Base-by-base conservation (phyloP, 257 asterid species). In the Penstemon newberryi region DNA sequence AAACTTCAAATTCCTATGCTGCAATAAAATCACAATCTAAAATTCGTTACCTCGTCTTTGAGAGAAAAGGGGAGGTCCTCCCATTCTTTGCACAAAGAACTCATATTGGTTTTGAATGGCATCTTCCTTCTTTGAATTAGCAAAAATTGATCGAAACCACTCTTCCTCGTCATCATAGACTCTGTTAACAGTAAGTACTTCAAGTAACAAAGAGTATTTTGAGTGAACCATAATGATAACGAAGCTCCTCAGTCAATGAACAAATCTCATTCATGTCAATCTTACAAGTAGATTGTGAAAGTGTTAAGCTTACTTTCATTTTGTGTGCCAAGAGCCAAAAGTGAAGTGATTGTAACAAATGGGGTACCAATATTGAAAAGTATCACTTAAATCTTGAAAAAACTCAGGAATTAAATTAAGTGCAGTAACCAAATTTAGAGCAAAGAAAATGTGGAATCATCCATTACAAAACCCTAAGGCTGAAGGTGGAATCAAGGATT, bases 31-130 rank as follows among this genome's bases (percentile, higher is more conserved):
- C 19, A 6, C 13, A 3, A 56, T 56, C 10, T 42, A 56, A 69
- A 12, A 36, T 61, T 18, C 7, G 73, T 54, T 54, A 88, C 97
- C 99, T 90, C 83, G 90, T 78, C 99, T 84, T 82, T 88, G 92
- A 70, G 84, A 82, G 76, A 63, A 93, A 18, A 93, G 78, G 49
- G 95, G 85, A 72, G 99, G 99, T 65, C 99, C 99, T 66, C 99
- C 99, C 99, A 93, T 90, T 75, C 99, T 81, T 56, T 93, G 99
- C 63, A 77, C 80, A 66, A 93, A 88, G 88, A 90, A 93, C 78
- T 90, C 99, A 8, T 93, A 93, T 69, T 93, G 99, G 78, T 93
- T 93, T 75, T 84, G 96, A 84, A 93, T 88, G 60, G 99, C 99
- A 63, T 88, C 99, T 77, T 93, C 99, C 84, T 84, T 93, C 56